Base-by-base conservation (phyloP, 805 yeast genomes). In the Cyberlindnera misumaiensis region DNA sequence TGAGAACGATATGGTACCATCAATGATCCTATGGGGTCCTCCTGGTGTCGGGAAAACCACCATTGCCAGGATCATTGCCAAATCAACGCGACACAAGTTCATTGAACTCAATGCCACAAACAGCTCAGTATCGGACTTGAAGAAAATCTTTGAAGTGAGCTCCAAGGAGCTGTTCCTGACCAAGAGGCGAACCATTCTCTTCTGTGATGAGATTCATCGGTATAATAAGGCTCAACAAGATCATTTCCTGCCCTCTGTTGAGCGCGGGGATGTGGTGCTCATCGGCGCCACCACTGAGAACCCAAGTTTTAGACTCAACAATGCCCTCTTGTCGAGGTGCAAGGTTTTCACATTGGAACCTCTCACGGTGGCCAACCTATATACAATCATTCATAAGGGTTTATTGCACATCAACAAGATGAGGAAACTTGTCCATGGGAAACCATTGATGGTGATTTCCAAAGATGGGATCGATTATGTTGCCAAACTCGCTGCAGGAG, bases 281-380 rank as follows among this genome's bases (percentile, higher is more conserved):
- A 77, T 90, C 36, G 98, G 98, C 5, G 97, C 97, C n/a, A 93
- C 98, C 0, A 89, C 97, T 0, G 98, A 93, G 56, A 93, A 93
- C 55, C 96, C 97, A 4, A 77, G 83, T 34, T 81, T 83, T 51
- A 81, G 86, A 50, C 62, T 93, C 30, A 79, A 88, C 43, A 75
- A 82, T 39, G 97, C 97, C 0, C 64, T 93, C 26, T 57, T 87
- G 20, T 85, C 96, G 5, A 64, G 99, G 41, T 85, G 96, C 53
- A 80, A 88, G 41, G 77, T 87, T 0, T 83, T 88, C 55, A 79
- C 79, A 5, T 64, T 93, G 44, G 66, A 73, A 33, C 71, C 73
- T 41, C 65, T 88, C 24, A 54, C 58, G 1, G 44, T 50, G 1
- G 59, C 59, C 2, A 87, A 88, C 33, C 56, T 83, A 16, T 55